Evolutionary conservation across 2,329 filamentous ascomycete species (phyloP), one percentile per base, ranked within the genome.

Genomic region (Cladophialophora carrionii): DNA sequence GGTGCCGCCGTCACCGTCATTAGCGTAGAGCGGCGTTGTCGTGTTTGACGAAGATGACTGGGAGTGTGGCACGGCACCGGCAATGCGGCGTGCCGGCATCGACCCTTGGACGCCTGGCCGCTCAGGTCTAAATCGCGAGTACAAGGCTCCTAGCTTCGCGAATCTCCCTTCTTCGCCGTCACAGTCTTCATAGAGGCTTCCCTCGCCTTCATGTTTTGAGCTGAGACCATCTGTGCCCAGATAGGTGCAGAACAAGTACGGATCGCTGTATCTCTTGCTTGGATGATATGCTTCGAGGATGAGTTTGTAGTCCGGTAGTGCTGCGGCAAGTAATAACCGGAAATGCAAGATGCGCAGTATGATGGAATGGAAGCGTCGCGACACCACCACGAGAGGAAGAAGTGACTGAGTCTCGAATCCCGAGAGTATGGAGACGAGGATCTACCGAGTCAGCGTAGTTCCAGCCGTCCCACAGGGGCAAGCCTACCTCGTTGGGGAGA

Each of bases 231-330:
- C 81, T 1, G 88, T 91, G 32, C 84, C 86, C 10, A 88, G 79
- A 68, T 89, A 89, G 52, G 86, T 81, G 76, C 90, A 93, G 73
- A 84, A 84, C 12, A 92, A 82, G 61, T 87, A 87, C 0, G 90
- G 88, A 22, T 89, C 88, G 4, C 84, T 87, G 57, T 89, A 65
- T 75, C 88, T 88, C 26, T 84, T 87, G 68, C 82, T 86, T 0
- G 90, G 91, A 68, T 90, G 90, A 73, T 90, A 93, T 75, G 89
- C 91, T 78, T 94, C 90, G 49, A 96, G 84, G 43, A 93, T 85
- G 46, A 95, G 78, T 61, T 87, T 85, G 72, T 91, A 85, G 43
- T 86, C 83, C 43, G 83, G 78, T 7, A 89, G 77, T 2, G 83
- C 78, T 4, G 86, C 82, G 22, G 86, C 85, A 22, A 83, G 75